Evolutionary conservation across 1,139 yeast species (phyloP), one percentile per base, ranked within the genome.

Genomic region (Hyphopichia pseudoburtonii): DNA sequence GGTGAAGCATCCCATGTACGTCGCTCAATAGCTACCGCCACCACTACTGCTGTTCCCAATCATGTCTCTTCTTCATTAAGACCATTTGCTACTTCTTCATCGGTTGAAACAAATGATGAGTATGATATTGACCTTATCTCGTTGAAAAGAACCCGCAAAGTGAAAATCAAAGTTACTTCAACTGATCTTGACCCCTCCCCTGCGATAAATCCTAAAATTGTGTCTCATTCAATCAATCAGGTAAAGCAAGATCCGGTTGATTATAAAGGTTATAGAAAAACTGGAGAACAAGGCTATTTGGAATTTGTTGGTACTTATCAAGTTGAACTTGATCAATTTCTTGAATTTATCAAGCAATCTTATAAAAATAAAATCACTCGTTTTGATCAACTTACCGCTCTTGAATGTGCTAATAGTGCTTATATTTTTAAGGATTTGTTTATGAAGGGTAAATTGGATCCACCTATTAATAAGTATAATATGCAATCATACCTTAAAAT

Each of bases 121-220:
- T 66, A 63, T 40, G 73, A 67, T 30, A 64, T 68, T 39, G 73
- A 67, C 45, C 44, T 51, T 35, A 62, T 68, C 18, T 54, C 73
- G 5, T 44, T 68, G 42, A 58, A 50, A 39, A 65, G 56, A 44
- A 60, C 51, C 17, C 56, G 53, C 18, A 56, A 49, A 36, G 34
- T 25, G 19, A 40, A 37, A 25, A 28, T 30, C 19, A 25, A 25
- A 21, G 10, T 8, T 15, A 12, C 14, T 16, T 3, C 5, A n/a
- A 16, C n/a, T 15, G 16, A 7, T 4, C 15, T 5, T 8, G 5
- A n/a, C 5, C 5, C 16, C 11, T 21, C 23, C 7, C 7, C 23
- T 7, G 10, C 7, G 10, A 18, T 32, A 12, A 19, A 23, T n/a
- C 17, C 32, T 2, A n/a, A 10, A 3, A 29, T 30, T 5, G 33